phyloP scores from a whole-genome alignment of 177 flowering plant species.

The Vitis hybrid region DNA sequence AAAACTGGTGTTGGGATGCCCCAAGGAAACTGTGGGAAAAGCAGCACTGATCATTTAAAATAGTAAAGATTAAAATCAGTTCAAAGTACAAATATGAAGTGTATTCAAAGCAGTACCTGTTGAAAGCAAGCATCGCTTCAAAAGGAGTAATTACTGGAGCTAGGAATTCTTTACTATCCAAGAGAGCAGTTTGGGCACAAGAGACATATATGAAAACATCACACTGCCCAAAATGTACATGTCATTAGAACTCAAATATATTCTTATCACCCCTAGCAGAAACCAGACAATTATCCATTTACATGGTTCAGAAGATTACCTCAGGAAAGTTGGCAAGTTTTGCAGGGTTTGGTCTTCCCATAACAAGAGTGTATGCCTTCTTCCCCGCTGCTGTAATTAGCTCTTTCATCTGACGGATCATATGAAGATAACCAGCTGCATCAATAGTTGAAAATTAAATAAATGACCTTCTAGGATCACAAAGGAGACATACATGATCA shows the following conservation, averaged over 20 bases:
- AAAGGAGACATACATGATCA: background rate
- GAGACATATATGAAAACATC: slow-evolving; percentile 84
- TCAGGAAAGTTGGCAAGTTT: slow-evolving; percentile 97
- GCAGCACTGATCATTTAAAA: too few species aligned
- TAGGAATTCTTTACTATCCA: slow-evolving; percentile 94
- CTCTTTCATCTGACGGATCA: slow-evolving; percentile 83
- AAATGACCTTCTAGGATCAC: slow-evolving; percentile 2
- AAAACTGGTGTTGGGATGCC: too few species aligned
- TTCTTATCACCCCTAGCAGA: background rate
- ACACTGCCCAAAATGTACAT: slow-evolving; percentile 51
- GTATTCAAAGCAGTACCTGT: slow-evolving; percentile 45
- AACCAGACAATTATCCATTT: background rate
- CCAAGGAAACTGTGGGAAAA: too few species aligned
- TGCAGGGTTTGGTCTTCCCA: slow-evolving; percentile 98
- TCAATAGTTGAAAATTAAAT: slow-evolving; percentile 10
- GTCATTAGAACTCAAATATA: slow-evolving; percentile 6
- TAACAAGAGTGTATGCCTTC: slow-evolving; percentile 79
- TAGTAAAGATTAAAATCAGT: background rate
- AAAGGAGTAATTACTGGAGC: slow-evolving; percentile 95
- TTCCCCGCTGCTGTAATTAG: slow-evolving; percentile 76
- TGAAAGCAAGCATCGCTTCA: slow-evolving; percentile 89
- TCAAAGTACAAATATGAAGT: background rate
- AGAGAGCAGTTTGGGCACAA: slow-evolving; percentile 93
- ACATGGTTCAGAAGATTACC: slow-evolving; percentile 34
- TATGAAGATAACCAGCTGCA: slow-evolving; percentile 92